Evolutionary conservation across 208 protist species (phyloP).

Genomic region (Leishmania major): DNA sequence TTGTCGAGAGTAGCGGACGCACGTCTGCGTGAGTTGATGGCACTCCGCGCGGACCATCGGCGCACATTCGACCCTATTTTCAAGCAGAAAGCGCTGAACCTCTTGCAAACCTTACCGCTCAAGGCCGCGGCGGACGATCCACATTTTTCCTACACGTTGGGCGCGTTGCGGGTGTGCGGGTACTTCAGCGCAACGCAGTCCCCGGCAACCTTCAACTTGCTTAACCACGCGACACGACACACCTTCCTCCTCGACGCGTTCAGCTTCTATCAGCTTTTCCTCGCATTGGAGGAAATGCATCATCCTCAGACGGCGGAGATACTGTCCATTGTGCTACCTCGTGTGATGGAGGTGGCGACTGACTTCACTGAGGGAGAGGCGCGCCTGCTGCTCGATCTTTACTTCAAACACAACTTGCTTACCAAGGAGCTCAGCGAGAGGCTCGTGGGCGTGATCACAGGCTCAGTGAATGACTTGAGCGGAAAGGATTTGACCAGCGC

Average conservation of each 20-base stretch:
- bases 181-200: slow-evolving; percentile 58
- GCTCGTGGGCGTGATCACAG: slow-evolving; percentile 36
- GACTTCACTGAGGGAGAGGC: slow-evolving; percentile 60
- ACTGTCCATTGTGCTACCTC: slow-evolving; percentile 58
- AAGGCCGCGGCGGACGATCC: slow-evolving; percentile 75
- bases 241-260: slow-evolving; percentile 72
- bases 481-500: slow-evolving; percentile 29
- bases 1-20: slow-evolving; percentile 37
- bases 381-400: slow-evolving; percentile 38
- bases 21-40: slow-evolving; percentile 46
- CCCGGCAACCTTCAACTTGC: slow-evolving; percentile 60
- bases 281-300: slow-evolving; percentile 43
- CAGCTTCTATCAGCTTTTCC: slow-evolving; percentile 43
- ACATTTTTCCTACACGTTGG: slow-evolving; percentile 51
- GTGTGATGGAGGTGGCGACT: slow-evolving; percentile 49
- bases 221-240: slow-evolving; percentile 80
- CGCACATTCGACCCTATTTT: slow-evolving; percentile 53
- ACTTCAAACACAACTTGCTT: slow-evolving; percentile 31
- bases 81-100: slow-evolving; percentile 39
- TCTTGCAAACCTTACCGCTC: slow-evolving; percentile 70
- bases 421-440: slow-evolving; percentile 33
- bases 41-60: slow-evolving; percentile 40
- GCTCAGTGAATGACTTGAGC: slow-evolving; percentile 33
- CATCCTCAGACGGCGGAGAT: slow-evolving; percentile 65
- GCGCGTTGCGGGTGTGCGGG: slow-evolving; percentile 57